Evolutionary conservation across 805 yeast species (phyloP).

Genomic region (Zygosaccharomyces kombuchaensis): DNA sequence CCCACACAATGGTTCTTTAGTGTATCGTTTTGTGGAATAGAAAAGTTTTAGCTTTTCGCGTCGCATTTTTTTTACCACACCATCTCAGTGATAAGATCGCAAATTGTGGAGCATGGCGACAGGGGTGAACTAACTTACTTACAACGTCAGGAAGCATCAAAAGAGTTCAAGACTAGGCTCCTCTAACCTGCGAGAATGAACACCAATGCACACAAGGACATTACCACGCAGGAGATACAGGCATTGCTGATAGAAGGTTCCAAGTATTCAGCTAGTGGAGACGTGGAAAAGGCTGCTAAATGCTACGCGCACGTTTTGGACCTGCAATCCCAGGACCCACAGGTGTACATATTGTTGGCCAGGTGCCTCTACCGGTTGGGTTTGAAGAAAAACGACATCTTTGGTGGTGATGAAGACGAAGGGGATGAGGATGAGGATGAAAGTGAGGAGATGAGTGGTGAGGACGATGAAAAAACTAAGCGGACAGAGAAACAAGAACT

Average conservation of each 20-base stretch:
- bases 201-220: slow-evolving; percentile 1
- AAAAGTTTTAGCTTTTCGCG: too few species aligned
- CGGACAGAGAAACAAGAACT: slow-evolving; percentile 42
- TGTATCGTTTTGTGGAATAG: too few species aligned
- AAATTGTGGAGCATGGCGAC: too few species aligned
- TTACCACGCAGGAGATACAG: slow-evolving; percentile 11
- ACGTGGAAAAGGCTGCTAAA: slow-evolving; percentile 65
- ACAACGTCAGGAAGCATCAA: neutral
- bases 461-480: slow-evolving; percentile 33
- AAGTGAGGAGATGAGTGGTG: slow-evolving; percentile 23
- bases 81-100: too few species aligned
- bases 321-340: slow-evolving; percentile 11
- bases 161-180: neutral
- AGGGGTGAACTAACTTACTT: neutral
- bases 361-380: slow-evolving; percentile 75
- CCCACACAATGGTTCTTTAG: too few species aligned
- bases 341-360: slow-evolving; percentile 11
- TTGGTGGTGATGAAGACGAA: slow-evolving; percentile 41
- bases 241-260: slow-evolving; percentile 58
- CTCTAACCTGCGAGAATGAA: neutral
- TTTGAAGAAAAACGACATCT: slow-evolving; percentile 65
- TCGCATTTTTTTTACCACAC: too few species aligned
- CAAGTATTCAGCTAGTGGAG: slow-evolving; percentile 56
- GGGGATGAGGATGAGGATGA: slow-evolving; percentile 30
- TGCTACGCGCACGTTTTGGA: slow-evolving; percentile 58